Base-by-base conservation (phyloP, 345 rosid species). In the Heritiera littoralis region DNA sequence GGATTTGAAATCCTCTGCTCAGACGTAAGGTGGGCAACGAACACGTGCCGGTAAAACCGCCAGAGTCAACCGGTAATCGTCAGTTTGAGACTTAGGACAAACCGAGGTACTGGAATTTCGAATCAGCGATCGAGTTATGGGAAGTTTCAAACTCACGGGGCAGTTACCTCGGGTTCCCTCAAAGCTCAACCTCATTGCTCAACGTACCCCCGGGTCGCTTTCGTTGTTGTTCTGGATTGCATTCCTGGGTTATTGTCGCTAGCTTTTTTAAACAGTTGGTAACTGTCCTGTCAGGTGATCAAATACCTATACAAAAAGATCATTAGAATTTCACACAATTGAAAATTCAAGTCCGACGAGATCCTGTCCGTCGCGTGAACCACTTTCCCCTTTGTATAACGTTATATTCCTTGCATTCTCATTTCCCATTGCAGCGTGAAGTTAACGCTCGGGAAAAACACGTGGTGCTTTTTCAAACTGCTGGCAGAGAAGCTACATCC, bases 211-310 rank as follows among this genome's bases (percentile, higher is more conserved):
- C 14, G 18, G 30, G 30, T 76, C 80, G 7, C 63, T 77, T 75
- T 75, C 70, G 41, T 51, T 61, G 61, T 64, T 61, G 49, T 58
- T 80, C 81, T 75, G 85, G 77, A 74, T 74, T 76, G 83, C 78
- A 52, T 74, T 82, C 46, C 28, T 17, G 79, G 81, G 74, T 72
- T 76, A 20, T 60, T 81, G 79, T 84, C 81, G 58, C 70, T 67
- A 6, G 81, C 85, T 67, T 80, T 83, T 78, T 38, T 41, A 72
- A 74, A 79, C 70, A 77, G 81, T 86, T 78, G 81, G 92, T 86
- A 80, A 86, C 92, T 85, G 91, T 85, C 86, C 81, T 81, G 92
- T 88, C 89, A 84, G 87, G 69, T 73, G 87, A 90, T 87, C 93
- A 85, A 76, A 82, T 52, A 81, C 88, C 80, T 73, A 43, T 4